These are phyloP conservation scores for Colletotrichum acutatum DNA, from an alignment of 2,329 filamentous ascomycete genomes.

Conservation along the genomic window DNA sequence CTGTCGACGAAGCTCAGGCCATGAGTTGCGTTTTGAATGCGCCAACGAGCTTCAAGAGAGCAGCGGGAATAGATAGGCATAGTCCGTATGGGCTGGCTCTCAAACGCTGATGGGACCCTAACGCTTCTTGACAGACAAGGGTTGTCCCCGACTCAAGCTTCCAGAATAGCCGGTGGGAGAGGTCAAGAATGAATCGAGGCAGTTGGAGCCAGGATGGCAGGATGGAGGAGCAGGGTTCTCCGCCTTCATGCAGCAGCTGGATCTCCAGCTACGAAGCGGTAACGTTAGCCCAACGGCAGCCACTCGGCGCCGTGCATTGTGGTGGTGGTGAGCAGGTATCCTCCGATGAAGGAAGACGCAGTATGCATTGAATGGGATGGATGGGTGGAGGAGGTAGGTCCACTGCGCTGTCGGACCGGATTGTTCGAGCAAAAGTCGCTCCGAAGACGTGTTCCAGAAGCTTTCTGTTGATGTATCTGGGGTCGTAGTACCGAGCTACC, in stretches of 20 bases:
- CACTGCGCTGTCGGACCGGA: background rate
- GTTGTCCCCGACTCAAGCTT: background rate
- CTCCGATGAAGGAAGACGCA: background rate
- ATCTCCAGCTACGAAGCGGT: slow-evolving; percentile 15
- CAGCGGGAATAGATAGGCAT: background rate
- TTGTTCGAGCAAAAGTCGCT: background rate
- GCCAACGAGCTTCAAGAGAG: background rate
- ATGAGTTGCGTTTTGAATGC: background rate
- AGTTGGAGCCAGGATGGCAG: background rate
- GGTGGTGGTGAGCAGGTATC: background rate
- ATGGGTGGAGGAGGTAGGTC: background rate
- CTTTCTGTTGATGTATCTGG: background rate
- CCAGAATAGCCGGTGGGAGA: background rate
- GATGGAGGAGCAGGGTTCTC: slow-evolving; percentile 20
- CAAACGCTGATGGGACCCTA: background rate
- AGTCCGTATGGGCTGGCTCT: background rate
- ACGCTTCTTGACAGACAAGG: slow-evolving; percentile 19
- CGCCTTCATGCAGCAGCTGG: slow-evolving; percentile 20
- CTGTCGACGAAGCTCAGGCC: slow-evolving; percentile 21
- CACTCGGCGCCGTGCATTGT: slow-evolving; percentile 18
- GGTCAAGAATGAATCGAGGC: background rate
- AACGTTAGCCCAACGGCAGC: slow-evolving; percentile 16
- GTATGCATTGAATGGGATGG: background rate
- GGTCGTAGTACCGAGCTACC: background rate
- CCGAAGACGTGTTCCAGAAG: slow-evolving; percentile 5